phyloP scores from a whole-genome alignment of 768 basidiomycete species.

The Agrocybe praecox region DNA sequence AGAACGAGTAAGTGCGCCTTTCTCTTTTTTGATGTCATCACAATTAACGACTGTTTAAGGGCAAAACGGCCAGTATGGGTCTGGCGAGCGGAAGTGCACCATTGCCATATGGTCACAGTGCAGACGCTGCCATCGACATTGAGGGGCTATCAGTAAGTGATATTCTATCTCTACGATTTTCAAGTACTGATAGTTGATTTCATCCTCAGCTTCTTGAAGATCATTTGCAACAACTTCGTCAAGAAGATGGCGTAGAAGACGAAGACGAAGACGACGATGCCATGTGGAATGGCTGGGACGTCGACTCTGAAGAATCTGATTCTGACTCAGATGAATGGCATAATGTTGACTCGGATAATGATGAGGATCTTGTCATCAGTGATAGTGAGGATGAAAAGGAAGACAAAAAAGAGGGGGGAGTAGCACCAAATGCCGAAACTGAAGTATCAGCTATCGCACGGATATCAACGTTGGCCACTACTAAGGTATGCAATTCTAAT shows the following conservation, averaged over 20 bases:
- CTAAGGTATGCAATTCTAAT: conserved; percentile 59
- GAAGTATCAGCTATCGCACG: conserved; percentile 27
- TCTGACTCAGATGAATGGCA: conserved; percentile 78
- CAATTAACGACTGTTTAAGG: conserved; percentile 44
- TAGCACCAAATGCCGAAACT: conserved; percentile 17
- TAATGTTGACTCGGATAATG: conserved; percentile 74
- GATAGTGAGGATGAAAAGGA: conserved; percentile 79
- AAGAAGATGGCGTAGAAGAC: conserved; percentile 55
- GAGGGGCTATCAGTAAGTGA: conserved; percentile 81
- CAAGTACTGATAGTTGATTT: conserved; percentile 1
- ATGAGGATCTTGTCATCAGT: conserved; percentile 71
- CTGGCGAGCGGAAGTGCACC: conserved; percentile 63
- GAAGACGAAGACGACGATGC: conserved; percentile 63
- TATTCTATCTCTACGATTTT: not conserved
- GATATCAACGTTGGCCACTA: conserved; percentile 73
- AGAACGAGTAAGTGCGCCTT: conserved; percentile 63
- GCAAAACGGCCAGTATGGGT: conserved; percentile 89
- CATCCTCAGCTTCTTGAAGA: conserved; percentile 77
- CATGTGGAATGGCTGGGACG: conserved; percentile 86
- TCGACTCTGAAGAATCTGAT: conserved; percentile 68
- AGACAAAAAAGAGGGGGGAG: conserved; percentile 40
- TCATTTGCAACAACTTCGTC: conserved; percentile 72
- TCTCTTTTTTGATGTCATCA: conserved; percentile 1
- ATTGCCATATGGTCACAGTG: conserved; percentile 81
- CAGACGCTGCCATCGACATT: conserved; percentile 78